Percentiles rank a stretch among this genome's conserved stretches.
Evolutionary conservation across 768 basidiomycete species (phyloP).

Genomic region (Mycena chlorophos): DNA sequence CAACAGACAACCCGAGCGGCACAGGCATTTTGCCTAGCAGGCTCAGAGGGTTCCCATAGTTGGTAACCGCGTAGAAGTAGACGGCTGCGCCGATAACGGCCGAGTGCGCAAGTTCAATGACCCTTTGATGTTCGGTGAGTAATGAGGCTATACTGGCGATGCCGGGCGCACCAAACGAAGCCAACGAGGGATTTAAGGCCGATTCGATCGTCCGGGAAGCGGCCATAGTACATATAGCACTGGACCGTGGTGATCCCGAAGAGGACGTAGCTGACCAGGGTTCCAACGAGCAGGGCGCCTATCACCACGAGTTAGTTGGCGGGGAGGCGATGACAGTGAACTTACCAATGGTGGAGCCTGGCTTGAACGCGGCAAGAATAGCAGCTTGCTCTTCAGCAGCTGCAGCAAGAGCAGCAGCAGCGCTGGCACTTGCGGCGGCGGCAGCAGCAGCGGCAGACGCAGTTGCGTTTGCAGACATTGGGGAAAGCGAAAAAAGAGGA

Average conservation of each 20-base stretch:
- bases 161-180: conserved; percentile 4
- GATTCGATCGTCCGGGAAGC: not conserved
- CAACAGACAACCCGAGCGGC: not conserved
- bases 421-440: too few relatives aligned
- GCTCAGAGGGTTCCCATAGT: conserved; percentile 1
- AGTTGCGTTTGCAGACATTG: too few relatives aligned
- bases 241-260: conserved; percentile 2
- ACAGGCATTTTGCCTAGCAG: not conserved
- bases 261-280: not conserved
- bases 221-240: not conserved
- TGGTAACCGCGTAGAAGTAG: not conserved
- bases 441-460: too few relatives aligned
- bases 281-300: not conserved
- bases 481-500: too few relatives aligned
- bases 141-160: not conserved
- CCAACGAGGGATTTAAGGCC: not conserved
- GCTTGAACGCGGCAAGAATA: too few relatives aligned
- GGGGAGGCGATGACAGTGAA: not conserved
- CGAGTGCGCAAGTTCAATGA: conserved; percentile 3
- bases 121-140: not conserved
- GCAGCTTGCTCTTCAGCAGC: too few relatives aligned
- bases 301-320: not conserved
- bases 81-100: not conserved
- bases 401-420: too few relatives aligned
- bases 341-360: not conserved